Evolutionary conservation across 352 stramenopile species (phyloP).

Genomic region (Globisporangium megalacanthum): DNA sequence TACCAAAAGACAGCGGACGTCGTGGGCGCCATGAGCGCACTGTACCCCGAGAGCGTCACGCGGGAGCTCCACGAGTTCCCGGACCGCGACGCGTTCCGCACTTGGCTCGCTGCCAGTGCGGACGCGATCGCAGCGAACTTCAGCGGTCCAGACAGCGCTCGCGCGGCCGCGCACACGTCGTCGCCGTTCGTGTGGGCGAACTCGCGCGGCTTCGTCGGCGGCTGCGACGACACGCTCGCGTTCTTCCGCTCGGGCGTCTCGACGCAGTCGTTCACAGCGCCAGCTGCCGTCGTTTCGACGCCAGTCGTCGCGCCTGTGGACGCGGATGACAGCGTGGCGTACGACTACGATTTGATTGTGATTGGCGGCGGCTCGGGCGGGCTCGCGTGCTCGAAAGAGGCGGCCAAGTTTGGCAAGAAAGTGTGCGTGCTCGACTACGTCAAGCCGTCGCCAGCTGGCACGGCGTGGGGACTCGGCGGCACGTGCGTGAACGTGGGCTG

Average conservation of each 20-base stretch:
- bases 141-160: constrained; percentile 20
- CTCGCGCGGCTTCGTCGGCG: constrained; percentile 50
- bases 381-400: constrained; percentile 94
- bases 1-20: constrained; percentile 62
- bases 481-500: constrained; percentile 99
- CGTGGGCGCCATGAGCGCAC: constrained; percentile 49
- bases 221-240: constrained; percentile 57
- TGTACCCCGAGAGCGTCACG: constrained; percentile 50
- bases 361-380: constrained; percentile 84
- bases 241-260: constrained; percentile 50
- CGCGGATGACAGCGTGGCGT: constrained; percentile 23
- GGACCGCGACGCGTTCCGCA: constrained; percentile 49
- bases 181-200: constrained; percentile 78
- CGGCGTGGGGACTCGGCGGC: constrained; percentile 90
- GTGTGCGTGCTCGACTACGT: constrained; percentile 97
- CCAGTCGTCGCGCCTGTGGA: not conserved
- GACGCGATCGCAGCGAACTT: constrained; percentile 32
- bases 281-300: not conserved
- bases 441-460: constrained; percentile 84
- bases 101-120: constrained; percentile 40
- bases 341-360: constrained; percentile 83
- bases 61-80: constrained; percentile 45
- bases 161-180: constrained; percentile 45
- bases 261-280: constrained; percentile 4
- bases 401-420: constrained; percentile 88